A percentile compares a stretch with the other conserved stretches of the same genome.
phyloP scores from a whole-genome alignment of 768 basidiomycete genomes.

The Amanita exitialis region DNA sequence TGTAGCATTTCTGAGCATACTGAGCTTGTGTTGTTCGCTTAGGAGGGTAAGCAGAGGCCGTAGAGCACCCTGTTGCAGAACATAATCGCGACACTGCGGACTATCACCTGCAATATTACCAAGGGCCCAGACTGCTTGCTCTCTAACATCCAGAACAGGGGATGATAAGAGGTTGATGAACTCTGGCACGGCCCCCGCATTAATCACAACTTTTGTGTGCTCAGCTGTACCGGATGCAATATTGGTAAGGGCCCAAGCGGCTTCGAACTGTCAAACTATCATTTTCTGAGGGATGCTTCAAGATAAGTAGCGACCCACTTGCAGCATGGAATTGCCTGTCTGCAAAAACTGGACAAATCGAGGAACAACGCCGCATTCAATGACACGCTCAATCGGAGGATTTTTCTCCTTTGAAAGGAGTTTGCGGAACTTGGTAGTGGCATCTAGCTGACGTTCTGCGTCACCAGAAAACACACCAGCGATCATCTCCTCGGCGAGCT shows the following conservation, averaged over 20 bases:
- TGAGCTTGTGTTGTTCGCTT: conserved; percentile 96
- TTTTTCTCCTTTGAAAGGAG: conserved; percentile 99
- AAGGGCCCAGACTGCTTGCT: conserved; percentile 99
- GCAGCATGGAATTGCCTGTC: conserved; percentile 73
- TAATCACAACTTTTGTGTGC: conserved; percentile 97
- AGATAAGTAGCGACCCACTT: conserved; percentile 34
- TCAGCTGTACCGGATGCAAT: conserved; percentile 97
- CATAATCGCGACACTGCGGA: conserved; percentile 94
- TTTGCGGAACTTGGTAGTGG: conserved; percentile 98
- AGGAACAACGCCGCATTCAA: conserved; percentile 93
- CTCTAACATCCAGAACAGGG: conserved; percentile 91
- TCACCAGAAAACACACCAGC: conserved; percentile 87
- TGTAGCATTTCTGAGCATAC: conserved; percentile 97
- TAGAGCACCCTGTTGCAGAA: conserved; percentile 87
- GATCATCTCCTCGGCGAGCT: conserved; percentile 91
- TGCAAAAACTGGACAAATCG: conserved; percentile 94
- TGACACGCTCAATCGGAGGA: conserved; percentile 97
- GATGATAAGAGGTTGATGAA: conserved; percentile 96
- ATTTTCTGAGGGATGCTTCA: conserved; percentile 4
- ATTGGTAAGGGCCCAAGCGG: conserved; percentile 96
- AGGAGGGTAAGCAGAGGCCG: conserved; percentile 82
- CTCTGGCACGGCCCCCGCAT: conserved; percentile 87
- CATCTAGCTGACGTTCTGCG: conserved; percentile 86
- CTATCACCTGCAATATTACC: conserved; percentile 99
- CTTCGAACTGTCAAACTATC: conserved; percentile 63